phyloP scores from a whole-genome alignment of 2,329 filamentous ascomycete species.

The Grosmannia clavigera region DNA sequence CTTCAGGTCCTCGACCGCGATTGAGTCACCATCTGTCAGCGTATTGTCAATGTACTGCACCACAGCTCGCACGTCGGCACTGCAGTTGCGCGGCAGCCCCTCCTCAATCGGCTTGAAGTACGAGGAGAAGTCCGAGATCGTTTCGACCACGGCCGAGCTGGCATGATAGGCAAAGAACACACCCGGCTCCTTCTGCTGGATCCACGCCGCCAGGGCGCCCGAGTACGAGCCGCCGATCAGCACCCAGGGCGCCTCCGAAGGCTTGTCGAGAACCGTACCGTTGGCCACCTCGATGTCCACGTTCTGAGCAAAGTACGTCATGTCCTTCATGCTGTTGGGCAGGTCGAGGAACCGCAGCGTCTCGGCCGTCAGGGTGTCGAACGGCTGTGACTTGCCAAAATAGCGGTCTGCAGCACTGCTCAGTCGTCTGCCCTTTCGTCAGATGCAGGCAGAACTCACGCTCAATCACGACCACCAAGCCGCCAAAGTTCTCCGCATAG shows the following conservation, averaged over 20 bases:
- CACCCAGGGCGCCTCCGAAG: constrained; percentile 40
- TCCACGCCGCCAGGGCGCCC: constrained; percentile 41
- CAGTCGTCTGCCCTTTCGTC: not conserved
- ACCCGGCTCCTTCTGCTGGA: constrained; percentile 33
- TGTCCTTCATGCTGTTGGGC: constrained; percentile 27
- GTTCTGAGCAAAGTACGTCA: constrained; percentile 27
- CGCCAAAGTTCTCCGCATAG: constrained; percentile 24
- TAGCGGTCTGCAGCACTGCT: constrained; percentile 20
- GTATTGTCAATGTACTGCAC: constrained; percentile 38
- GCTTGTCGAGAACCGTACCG: constrained; percentile 24
- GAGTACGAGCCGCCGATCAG: constrained; percentile 41
- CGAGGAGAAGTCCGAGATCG: constrained; percentile 37
- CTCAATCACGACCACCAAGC: constrained; percentile 26
- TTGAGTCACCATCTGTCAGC: constrained; percentile 13
- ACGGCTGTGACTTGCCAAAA: constrained; percentile 27
- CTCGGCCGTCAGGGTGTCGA: constrained; percentile 20
- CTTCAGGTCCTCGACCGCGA: constrained; percentile 18
- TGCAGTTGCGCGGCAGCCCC: constrained; percentile 43
- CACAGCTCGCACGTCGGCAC: constrained; percentile 34
- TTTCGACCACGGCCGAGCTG: constrained; percentile 40
- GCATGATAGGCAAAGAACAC: constrained; percentile 46
- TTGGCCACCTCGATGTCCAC: constrained; percentile 37
- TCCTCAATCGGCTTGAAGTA: constrained; percentile 41
- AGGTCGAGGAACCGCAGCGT: constrained; percentile 27
- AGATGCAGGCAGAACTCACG: constrained; percentile 8